phyloP scores from a whole-genome alignment of 345 rosid genomes.

The Ceriops tagal region DNA sequence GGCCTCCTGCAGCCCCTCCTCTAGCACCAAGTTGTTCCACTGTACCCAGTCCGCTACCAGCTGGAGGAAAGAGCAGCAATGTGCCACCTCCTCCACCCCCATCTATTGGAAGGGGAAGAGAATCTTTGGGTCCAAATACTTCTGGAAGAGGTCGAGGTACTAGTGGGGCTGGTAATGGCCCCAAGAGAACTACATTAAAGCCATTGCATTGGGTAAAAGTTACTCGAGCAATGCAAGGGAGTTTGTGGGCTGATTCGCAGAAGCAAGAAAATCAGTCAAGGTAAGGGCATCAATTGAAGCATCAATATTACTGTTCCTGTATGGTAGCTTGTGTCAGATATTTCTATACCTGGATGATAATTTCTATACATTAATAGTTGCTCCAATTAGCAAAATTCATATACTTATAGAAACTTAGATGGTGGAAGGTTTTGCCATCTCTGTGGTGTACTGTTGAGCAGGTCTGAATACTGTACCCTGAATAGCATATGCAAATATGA shows the following conservation, averaged over 20 bases:
- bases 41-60: slow-evolving; percentile 41
- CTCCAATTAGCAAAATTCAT: background rate
- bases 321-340: slow-evolving; percentile 6
- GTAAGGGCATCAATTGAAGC: slow-evolving; percentile 37
- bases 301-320: background rate
- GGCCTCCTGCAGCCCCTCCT: slow-evolving; percentile 52
- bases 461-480: background rate
- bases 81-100: slow-evolving; percentile 81
- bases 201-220: slow-evolving; percentile 98
- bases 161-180: slow-evolving; percentile 42
- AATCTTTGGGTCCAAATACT: slow-evolving; percentile 33
- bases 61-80: slow-evolving; percentile 44
- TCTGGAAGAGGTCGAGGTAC: slow-evolving; percentile 60
- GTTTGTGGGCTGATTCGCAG: slow-evolving; percentile 93
- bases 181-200: slow-evolving; percentile 67
- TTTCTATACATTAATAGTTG: too few relatives aligned
- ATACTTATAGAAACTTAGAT: background rate
- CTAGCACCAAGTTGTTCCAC: slow-evolving; percentile 43
- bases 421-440: background rate
- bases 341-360: too few relatives aligned
- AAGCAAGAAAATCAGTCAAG: slow-evolving; percentile 78
- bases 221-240: slow-evolving; percentile 83
- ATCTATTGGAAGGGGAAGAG: slow-evolving; percentile 58
- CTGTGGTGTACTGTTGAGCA: background rate
- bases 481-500: too few relatives aligned